Base-by-base conservation (phyloP, 2,329 filamentous ascomycete genomes). In the Zasmidium citrigriseum region DNA sequence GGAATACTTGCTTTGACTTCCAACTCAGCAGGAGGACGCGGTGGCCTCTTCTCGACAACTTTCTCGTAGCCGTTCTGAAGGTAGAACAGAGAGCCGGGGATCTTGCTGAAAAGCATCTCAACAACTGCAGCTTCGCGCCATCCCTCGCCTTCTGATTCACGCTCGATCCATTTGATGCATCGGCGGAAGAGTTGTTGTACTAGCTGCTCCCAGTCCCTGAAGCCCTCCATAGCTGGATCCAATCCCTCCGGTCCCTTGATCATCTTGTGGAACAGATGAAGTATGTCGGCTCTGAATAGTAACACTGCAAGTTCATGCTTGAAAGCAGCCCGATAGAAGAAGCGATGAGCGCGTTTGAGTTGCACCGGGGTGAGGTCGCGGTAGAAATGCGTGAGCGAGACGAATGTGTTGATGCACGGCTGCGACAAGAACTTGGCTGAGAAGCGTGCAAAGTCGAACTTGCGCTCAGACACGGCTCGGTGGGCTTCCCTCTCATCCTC, bases 91-190 rank as follows among this genome's bases (percentile, higher is more conserved):
- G 91, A 96, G 47, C 85, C 84, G 52, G 87, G 88, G 57, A 92
- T 89, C 75, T 99, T 99, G 73, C 90, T 96, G 75, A 99, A 99
- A 14, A 99, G 81, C 82, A 99, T 86, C 75, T 99, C 95, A 0
- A 96, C 88, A 51, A 96, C 83, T 44, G 97, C 80, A 25, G 71
- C 64, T 62, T 93, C 90, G 0, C 92, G 92, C 46, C 92, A 85
- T 65, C 96, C 87, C 61, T 95, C 85, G 9, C 67, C 68, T 14
- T 64, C 66, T 1, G 58, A 64, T 0, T 62, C 58, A 20, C 67
- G 61, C 23, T 66, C 62, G 1, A 98, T 82, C 76, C 95, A 96
- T 70, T 89, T 92, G 55, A 91, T 83, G 63, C 93, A 89, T 69
- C 88, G 89, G 65, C 88, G 87, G 64, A 97, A 83, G 41, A 98